Evolutionary conservation across 2,329 filamentous ascomycete species (phyloP).

Genomic region (Stemphylium lycopersici): DNA sequence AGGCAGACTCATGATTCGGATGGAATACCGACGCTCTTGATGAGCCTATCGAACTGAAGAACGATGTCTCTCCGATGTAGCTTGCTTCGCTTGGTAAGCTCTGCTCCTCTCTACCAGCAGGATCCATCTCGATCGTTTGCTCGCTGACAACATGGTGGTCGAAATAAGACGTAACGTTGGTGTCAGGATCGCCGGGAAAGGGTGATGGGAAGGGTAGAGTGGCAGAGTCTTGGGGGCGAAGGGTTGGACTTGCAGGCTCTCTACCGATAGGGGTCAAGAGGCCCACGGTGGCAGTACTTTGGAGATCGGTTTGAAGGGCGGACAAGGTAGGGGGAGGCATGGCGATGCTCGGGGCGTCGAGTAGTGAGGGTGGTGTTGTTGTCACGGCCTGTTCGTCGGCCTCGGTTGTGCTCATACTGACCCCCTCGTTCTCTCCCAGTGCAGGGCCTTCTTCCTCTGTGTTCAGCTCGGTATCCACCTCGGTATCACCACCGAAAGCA

Average conservation of each 20-base stretch:
- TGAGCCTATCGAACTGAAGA: slow-evolving; percentile 43
- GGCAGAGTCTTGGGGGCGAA: slow-evolving; percentile 43
- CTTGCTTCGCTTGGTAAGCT: slow-evolving; percentile 25
- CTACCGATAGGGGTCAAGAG: slow-evolving; percentile 40
- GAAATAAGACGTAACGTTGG: slow-evolving; percentile 34
- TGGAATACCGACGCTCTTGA: slow-evolving; percentile 29
- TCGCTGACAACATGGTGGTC: slow-evolving; percentile 22
- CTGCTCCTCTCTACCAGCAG: slow-evolving; percentile 8
- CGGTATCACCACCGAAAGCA: slow-evolving; percentile 39
- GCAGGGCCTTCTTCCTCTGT: slow-evolving; percentile 21
- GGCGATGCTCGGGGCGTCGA: slow-evolving; percentile 16
- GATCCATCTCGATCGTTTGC: slow-evolving; percentile 4
- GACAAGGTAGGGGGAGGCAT: slow-evolving; percentile 46
- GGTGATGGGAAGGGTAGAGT: slow-evolving; percentile 48
- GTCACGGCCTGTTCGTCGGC: not conserved
- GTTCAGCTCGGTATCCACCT: slow-evolving; percentile 34
- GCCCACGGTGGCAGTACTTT: slow-evolving; percentile 13
- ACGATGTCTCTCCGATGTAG: slow-evolving; percentile 40
- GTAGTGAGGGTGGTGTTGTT: not conserved
- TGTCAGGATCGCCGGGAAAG: slow-evolving; percentile 41
- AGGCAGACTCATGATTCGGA: slow-evolving; percentile 43
- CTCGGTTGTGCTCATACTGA: slow-evolving; percentile 15
- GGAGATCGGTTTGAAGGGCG: slow-evolving; percentile 28
- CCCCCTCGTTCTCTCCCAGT: slow-evolving; percentile 10
- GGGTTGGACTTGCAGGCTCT: slow-evolving; percentile 43